Base-by-base conservation (phyloP, 106 monocot genomes). In the Allium fistulosum region DNA sequence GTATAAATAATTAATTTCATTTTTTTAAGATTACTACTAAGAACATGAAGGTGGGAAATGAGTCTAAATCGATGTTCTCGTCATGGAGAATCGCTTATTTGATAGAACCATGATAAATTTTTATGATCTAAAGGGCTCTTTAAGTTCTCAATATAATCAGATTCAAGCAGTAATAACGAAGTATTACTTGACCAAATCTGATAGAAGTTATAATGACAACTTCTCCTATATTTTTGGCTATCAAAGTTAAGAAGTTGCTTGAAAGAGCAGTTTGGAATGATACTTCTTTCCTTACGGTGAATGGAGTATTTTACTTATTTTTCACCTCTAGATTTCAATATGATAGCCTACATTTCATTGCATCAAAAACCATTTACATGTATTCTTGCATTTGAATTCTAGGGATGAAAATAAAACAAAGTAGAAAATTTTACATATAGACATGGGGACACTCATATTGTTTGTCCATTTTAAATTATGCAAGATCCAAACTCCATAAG, bases 201-300 rank as follows among this genome's bases (percentile, higher is more conserved):
- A 81, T 94, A 11, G 94, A 94, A 58, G 59, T 83, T 59, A 88
- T n/a, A n/a, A n/a, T 94, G 90, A 85, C 87, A 26, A 91, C 87
- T 50, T 94, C 94, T 63, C 94, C 94, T 14, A 94, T 94, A 75
- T 94, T 91, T 71, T 82, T 94, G 16, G 94, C 87, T 11, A 88
- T 87, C 77, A 85, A 88, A 67, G 81, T 87, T 22, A 94, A 94
- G 67, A 68, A 84, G 49, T 60, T 94, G n/a, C 66, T 94, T 26
- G 90, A 85, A 74, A 78, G 90, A 75, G 94, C 94, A 81, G 87
- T 94, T 68, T 94, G 94, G 94, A 94, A 94, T 75, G 94, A 94
- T 74, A 94, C 87, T 62, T 26, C 87, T 69, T 94, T 94, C 81
- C 80, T 94, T 22, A 84, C 83, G 2, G 90, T 90, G 56, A 77